Conservation (phyloP, 176 grass and related monocot genomes). For the Bothriochloa decipiens region DNA sequence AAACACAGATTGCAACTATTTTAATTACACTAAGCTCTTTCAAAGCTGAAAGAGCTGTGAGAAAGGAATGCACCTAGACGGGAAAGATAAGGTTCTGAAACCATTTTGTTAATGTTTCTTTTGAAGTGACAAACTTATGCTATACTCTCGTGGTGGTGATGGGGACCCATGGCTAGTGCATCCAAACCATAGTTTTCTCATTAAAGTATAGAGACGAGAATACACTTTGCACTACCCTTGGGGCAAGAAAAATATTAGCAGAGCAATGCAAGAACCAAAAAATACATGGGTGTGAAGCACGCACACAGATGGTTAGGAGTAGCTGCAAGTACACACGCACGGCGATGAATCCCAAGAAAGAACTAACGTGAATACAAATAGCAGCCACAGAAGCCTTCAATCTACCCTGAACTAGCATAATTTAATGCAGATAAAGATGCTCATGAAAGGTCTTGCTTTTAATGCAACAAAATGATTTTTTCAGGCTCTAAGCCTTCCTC, state of each 20-base stretch:
- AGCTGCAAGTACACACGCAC: conserved; percentile 51
- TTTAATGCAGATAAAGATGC: conserved; percentile 33
- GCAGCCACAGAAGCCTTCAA: conserved; percentile 32
- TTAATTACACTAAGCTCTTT: conserved; percentile 60
- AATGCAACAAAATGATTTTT: conserved; percentile 27
- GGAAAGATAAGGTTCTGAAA: conserved; percentile 67
- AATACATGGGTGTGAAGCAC: conserved; percentile 46
- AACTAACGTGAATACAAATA: conserved; percentile 30
- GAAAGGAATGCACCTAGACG: conserved; percentile 63
- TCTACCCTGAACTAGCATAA: conserved; percentile 36
- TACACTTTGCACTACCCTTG: conserved; percentile 59
- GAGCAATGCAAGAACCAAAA: conserved; percentile 40
- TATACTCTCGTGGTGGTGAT: conserved; percentile 72
- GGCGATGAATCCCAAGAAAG: conserved; percentile 56
- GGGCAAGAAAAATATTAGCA: conserved; percentile 60
- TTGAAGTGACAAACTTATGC: conserved; percentile 82
- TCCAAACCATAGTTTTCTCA: conserved; percentile 60
- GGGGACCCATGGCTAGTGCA: conserved; percentile 62
- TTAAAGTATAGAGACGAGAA: conserved; percentile 50
- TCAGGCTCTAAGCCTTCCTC: conserved; percentile 18
- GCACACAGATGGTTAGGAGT: conserved; percentile 34
- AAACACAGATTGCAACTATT: conserved; percentile 44
- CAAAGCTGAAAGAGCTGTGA: conserved; percentile 76
- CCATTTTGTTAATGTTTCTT: conserved; percentile 67
- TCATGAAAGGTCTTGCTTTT: conserved; percentile 33